Conservation (phyloP, 179 eudicot genomes). For the Corrigiola litoralis region DNA sequence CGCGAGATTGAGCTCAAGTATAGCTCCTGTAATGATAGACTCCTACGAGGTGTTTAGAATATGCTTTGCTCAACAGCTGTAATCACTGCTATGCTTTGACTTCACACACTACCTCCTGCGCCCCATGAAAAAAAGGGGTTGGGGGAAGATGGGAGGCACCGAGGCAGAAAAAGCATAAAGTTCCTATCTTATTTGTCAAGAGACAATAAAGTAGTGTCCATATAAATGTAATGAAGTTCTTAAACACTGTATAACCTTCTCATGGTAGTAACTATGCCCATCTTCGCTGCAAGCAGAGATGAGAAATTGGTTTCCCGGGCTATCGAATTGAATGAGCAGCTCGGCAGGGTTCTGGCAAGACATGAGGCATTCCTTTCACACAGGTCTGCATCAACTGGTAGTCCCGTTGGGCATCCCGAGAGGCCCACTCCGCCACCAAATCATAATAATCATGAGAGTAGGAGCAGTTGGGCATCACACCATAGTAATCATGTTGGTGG, state of each 20-base stretch:
- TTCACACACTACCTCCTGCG: not conserved
- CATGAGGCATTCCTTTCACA: constrained; percentile 60
- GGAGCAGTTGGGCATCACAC: constrained; percentile 39
- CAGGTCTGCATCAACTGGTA: constrained; percentile 18
- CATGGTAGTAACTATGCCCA: not conserved
- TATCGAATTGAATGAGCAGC: constrained; percentile 81
- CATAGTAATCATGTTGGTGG: constrained; percentile 17
- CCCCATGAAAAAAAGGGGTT: too few relatives aligned
- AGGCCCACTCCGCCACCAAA: constrained; percentile 33
- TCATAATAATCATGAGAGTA: constrained; percentile 19
- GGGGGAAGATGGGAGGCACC: too few relatives aligned
- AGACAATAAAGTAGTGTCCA: not conserved
- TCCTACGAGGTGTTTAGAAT: not conserved
- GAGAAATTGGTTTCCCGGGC: constrained; percentile 74
- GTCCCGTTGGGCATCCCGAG: constrained; percentile 26
- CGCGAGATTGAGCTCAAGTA: too few relatives aligned
- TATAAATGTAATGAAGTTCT: not conserved
- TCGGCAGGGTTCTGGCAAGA: constrained; percentile 58
- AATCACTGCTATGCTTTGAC: not conserved
- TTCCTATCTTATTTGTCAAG: not conserved
- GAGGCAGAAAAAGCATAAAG: too few relatives aligned
- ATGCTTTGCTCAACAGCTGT: too few relatives aligned
- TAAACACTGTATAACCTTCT: not conserved
- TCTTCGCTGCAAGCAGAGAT: constrained; percentile 41
- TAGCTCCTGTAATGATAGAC: too few relatives aligned